phyloP scores from a whole-genome alignment of 352 stramenopile genomes.

The Globisporangium cederbergense region DNA sequence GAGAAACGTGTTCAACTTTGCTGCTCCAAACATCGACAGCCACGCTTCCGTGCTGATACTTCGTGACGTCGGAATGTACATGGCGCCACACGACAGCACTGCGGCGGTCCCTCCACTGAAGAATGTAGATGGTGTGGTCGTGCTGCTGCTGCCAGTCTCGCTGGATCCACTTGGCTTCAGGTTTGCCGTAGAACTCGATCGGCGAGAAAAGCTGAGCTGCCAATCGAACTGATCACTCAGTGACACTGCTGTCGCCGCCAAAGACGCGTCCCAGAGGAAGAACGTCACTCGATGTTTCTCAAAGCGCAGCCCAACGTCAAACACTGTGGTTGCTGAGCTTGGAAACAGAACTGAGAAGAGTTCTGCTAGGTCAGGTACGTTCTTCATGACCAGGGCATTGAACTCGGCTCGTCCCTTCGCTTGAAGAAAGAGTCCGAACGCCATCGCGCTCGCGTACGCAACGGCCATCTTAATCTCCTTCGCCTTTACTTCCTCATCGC shows the following conservation, averaged over 20 bases:
- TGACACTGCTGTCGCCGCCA: conserved; percentile 1
- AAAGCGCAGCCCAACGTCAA: conserved; percentile 39
- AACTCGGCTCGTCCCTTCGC: conserved; percentile 29
- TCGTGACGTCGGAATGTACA: conserved; percentile 47
- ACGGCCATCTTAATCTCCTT: conserved; percentile 34
- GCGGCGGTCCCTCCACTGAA: not conserved
- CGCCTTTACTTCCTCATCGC: conserved; percentile 8
- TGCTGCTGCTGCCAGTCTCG: not conserved
- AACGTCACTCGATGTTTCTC: conserved; percentile 26
- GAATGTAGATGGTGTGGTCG: not conserved
- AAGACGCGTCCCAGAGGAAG: conserved; percentile 27
- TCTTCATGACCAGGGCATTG: conserved; percentile 19
- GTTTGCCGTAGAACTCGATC: conserved; percentile 19
- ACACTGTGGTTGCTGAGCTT: conserved; percentile 24
- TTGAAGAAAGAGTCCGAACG: conserved; percentile 31
- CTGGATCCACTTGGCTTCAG: not conserved
- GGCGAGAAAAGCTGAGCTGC: conserved; percentile 21
- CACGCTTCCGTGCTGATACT: conserved; percentile 35
- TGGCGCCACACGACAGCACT: conserved; percentile 2
- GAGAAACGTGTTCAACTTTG: conserved; percentile 46
- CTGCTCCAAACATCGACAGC: conserved; percentile 30
- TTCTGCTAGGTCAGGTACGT: conserved; percentile 26
- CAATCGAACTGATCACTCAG: conserved; percentile 25
- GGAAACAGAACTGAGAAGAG: conserved; percentile 21
- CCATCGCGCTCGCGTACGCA: conserved; percentile 31